A percentile compares a stretch with the other conserved stretches of the same genome.
Evolutionary conservation across 192 early-diverging fungal genomes (phyloP).

Genomic region (Backusella mclennaniae): DNA sequence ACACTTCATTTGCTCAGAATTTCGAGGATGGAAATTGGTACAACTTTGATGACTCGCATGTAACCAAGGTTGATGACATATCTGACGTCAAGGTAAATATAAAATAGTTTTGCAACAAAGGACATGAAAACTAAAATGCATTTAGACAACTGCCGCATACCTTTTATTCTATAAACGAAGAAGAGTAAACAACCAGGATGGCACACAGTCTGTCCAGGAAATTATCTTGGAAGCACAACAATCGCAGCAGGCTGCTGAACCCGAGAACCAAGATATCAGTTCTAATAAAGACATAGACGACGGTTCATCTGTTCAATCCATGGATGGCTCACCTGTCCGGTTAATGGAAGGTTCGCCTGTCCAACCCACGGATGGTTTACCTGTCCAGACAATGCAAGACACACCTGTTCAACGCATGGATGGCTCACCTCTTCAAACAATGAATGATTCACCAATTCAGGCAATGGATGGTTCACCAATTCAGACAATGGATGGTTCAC

Average conservation of each 20-base stretch:
- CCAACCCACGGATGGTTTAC: no score
- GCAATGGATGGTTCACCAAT: no score
- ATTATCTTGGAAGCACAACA: conserved; percentile 15
- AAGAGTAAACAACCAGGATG: conserved; percentile 6
- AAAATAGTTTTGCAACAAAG: not conserved
- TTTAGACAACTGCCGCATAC: conserved; percentile 56
- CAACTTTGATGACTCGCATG: conserved; percentile 78
- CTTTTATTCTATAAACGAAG: conserved; percentile 61
- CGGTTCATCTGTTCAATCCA: not conserved
- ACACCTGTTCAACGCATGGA: no score
- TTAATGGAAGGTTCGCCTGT: no score
- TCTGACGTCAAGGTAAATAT: conserved; percentile 34
- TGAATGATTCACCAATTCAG: no score
- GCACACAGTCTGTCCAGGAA: conserved; percentile 1
- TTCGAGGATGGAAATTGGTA: conserved; percentile 68
- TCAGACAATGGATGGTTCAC: no score
- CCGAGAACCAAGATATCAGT: not conserved
- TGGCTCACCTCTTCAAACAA: no score
- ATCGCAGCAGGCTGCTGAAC: conserved; percentile 14
- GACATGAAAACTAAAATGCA: not conserved
- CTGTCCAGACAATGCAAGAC: no score
- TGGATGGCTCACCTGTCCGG: not conserved
- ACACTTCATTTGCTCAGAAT: conserved; percentile 79
- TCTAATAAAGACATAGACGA: not conserved
- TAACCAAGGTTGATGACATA: conserved; percentile 34